phyloP scores from a whole-genome alignment of 495 filamentous ascomycete species.

The Acidiella bohemica region DNA sequence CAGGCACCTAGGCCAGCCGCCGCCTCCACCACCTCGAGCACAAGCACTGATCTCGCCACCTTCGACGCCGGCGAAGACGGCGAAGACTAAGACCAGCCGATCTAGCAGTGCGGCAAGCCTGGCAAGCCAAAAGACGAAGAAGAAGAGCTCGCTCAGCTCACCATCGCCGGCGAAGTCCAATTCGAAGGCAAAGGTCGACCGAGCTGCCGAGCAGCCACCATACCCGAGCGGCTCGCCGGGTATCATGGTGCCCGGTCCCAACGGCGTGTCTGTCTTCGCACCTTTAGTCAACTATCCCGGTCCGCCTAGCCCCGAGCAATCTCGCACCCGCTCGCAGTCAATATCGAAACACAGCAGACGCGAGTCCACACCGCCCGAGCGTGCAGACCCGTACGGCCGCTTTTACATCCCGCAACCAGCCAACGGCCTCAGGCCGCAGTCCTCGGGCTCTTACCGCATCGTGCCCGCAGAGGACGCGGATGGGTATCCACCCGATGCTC shows the following conservation, averaged over 20 bases:
- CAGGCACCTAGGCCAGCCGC: slow-evolving; percentile 15
- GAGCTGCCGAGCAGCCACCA: slow-evolving; percentile 10
- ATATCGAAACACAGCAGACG: slow-evolving; percentile 21
- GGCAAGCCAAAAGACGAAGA: slow-evolving; percentile 7
- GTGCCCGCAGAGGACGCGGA: slow-evolving; percentile 20
- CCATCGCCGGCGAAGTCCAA: slow-evolving; percentile 18
- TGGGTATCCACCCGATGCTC: slow-evolving; percentile 10
- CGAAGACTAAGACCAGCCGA: slow-evolving; percentile 9
- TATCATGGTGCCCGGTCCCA: slow-evolving; percentile 25
- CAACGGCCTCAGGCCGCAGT: slow-evolving; percentile 23
- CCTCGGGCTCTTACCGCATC: slow-evolving; percentile 22
- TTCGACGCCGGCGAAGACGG: slow-evolving; percentile 12
- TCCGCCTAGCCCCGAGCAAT: slow-evolving; percentile 10
- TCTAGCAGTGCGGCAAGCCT: slow-evolving; percentile 15
- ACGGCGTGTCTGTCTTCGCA: slow-evolving; percentile 23
- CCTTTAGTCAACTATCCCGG: slow-evolving; percentile 20
- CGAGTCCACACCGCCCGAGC: slow-evolving; percentile 14
- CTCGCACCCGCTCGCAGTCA: slow-evolving; percentile 22
- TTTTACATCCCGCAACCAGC: slow-evolving; percentile 12
- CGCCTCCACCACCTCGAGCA: slow-evolving; percentile 5
- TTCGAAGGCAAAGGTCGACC: slow-evolving; percentile 16
- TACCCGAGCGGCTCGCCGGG: slow-evolving; percentile 15
- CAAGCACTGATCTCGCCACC: slow-evolving; percentile 11
- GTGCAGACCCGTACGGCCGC: slow-evolving; percentile 18
- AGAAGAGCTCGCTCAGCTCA: slow-evolving; percentile 5